Evolutionary conservation across 2,329 filamentous ascomycete genomes (phyloP).

Genomic region (Penicillium sp.): DNA sequence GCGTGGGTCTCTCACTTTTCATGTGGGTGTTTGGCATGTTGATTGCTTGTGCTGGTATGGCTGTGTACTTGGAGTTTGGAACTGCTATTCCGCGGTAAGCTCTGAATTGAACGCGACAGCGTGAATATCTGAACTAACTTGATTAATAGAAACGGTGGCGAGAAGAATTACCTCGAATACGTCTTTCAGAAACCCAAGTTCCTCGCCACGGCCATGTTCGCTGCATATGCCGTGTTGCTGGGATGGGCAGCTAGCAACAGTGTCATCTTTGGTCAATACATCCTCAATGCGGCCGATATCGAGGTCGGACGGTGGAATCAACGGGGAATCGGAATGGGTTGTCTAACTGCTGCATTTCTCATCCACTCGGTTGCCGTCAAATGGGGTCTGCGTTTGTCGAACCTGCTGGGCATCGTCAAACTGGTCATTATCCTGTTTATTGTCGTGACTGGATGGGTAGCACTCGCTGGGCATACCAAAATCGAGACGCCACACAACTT

Average conservation of each 20-base stretch:
- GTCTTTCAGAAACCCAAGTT: constrained; percentile 49
- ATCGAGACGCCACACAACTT: constrained; percentile 36
- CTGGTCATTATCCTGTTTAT: constrained; percentile 47
- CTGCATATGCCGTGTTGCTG: constrained; percentile 47
- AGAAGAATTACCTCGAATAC: constrained; percentile 51
- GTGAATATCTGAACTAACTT: too few species aligned
- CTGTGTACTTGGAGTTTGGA: constrained; percentile 47
- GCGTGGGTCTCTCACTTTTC: constrained; percentile 44
- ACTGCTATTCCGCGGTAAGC: constrained; percentile 44
- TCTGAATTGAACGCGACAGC: neutral
- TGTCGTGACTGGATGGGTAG: constrained; percentile 41
- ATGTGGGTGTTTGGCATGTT: constrained; percentile 47
- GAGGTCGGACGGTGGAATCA: constrained; percentile 47
- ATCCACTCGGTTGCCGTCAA: constrained; percentile 46
- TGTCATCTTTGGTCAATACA: constrained; percentile 49
- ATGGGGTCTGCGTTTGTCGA: constrained; percentile 46
- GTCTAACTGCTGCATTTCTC: constrained; percentile 45
- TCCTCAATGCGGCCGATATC: constrained; percentile 44
- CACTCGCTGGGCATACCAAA: constrained; percentile 36
- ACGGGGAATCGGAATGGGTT: constrained; percentile 44
- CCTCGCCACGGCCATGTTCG: constrained; percentile 51
- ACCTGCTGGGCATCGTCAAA: constrained; percentile 47
- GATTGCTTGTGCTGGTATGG: constrained; percentile 44
- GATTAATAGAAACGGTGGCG: constrained; percentile 45
- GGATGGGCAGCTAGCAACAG: constrained; percentile 51